Evolutionary conservation across 78 protist genomes (phyloP).

Genomic region (Trichosphaerium sp.): DNA sequence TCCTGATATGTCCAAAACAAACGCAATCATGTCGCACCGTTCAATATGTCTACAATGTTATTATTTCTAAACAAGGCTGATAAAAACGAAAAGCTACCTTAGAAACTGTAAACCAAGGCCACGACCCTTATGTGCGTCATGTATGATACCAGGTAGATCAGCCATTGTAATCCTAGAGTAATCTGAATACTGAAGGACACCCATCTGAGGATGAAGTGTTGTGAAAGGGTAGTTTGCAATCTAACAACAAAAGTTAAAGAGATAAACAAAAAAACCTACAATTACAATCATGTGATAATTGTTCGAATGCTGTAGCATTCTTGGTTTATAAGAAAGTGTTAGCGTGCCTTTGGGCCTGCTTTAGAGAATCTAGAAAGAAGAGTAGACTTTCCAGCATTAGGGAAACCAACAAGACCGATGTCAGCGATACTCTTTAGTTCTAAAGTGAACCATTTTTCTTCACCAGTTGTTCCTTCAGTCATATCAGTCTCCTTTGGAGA

Average conservation of each 20-base stretch:
- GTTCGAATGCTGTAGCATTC: too few relatives aligned
- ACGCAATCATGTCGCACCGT: constrained; percentile 33
- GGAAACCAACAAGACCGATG: constrained; percentile 59
- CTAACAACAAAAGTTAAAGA: too few relatives aligned
- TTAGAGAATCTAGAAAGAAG: constrained; percentile 32
- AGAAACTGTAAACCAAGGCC: constrained; percentile 61
- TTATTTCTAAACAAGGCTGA: too few relatives aligned
- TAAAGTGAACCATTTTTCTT: constrained; percentile 11
- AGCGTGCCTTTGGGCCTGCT: constrained; percentile 61
- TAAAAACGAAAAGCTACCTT: too few relatives aligned
- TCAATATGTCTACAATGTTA: constrained; percentile 58
- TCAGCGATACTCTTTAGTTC: constrained; percentile 57
- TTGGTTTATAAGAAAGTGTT: too few relatives aligned
- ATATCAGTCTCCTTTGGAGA: constrained; percentile 29
- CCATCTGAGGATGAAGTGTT: constrained; percentile 57
- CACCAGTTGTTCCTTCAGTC: constrained; percentile 41
- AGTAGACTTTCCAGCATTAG: constrained; percentile 68
- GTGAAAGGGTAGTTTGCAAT: constrained; percentile 55
- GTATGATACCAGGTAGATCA: constrained; percentile 64
- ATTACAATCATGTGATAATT: too few relatives aligned
- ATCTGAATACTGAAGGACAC: constrained; percentile 27
- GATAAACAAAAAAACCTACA: too few relatives aligned
- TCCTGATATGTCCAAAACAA: constrained; percentile 39
- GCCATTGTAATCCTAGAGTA: constrained; percentile 22
- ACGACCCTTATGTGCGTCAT: constrained; percentile 57